Percentiles rank a stretch among this genome's conserved stretches.
phyloP scores from a whole-genome alignment of 768 basidiomycete genomes.

The Termitomyces sp. region DNA sequence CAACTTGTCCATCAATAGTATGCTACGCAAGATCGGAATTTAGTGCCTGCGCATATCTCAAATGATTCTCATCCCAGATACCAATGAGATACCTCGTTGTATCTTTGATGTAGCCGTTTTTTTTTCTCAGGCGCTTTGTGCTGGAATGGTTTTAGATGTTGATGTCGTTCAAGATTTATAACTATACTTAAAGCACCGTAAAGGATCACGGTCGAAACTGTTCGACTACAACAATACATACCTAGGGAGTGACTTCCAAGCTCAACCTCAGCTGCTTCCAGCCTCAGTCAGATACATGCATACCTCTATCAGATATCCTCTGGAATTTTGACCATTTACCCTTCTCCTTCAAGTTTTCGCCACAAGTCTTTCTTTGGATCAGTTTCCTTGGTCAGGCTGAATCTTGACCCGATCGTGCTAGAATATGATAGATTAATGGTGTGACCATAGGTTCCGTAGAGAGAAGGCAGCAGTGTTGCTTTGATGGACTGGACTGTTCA shows the following conservation, averaged over 20 bases:
- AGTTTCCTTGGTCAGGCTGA: not conserved
- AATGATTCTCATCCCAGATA: conserved; percentile 45
- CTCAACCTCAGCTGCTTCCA: not conserved
- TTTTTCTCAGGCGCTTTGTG: conserved; percentile 1
- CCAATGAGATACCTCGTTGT: conserved; percentile 27
- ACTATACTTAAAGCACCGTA: not conserved
- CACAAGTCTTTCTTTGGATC: not conserved
- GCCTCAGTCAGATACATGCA: not conserved
- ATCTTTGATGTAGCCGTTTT: not conserved
- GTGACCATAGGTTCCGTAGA: not conserved
- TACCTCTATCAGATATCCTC: not conserved
- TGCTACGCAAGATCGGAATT: conserved; percentile 31
- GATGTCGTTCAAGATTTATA: not conserved
- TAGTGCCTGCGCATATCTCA: conserved; percentile 36
- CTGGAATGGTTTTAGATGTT: conserved; percentile 4
- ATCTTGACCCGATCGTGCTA: not conserved
- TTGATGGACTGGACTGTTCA: not conserved
- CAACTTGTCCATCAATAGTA: conserved; percentile 22
- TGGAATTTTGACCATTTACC: not conserved
- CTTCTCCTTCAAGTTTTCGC: not conserved
- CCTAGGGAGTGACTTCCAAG: not conserved
- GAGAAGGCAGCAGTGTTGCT: too few relatives aligned
- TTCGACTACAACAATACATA: not conserved
- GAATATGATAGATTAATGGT: not conserved
- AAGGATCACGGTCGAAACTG: not conserved